Conservation (phyloP, 169 alveolate genomes). For the Babesia bigemina region DNA sequence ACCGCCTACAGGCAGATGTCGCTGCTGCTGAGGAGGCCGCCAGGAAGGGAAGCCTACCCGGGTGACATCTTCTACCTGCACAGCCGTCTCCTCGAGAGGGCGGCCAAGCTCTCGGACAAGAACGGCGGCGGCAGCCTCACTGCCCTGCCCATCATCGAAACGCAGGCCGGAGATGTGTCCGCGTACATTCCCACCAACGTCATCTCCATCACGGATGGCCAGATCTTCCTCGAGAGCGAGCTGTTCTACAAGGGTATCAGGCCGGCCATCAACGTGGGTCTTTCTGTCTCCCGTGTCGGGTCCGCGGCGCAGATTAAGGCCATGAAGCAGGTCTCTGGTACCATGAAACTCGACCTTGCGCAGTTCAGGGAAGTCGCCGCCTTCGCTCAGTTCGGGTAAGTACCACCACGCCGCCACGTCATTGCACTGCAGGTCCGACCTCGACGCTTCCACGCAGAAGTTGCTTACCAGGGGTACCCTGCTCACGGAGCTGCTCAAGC, state of each 20-base stretch:
- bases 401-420: background rate
- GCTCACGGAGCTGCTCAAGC: constrained; percentile 91
- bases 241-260: constrained; percentile 96
- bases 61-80: constrained; percentile 98
- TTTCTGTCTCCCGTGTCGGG: constrained; percentile 96
- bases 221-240: constrained; percentile 95
- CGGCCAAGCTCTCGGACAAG: constrained; percentile 93
- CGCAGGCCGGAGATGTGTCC: constrained; percentile 97
- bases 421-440: constrained; percentile 75
- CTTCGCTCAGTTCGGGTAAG: constrained; percentile 93
- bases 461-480: constrained; percentile 92
- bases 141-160: constrained; percentile 97
- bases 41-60: constrained; percentile 97
- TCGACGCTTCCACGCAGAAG: constrained; percentile 94
- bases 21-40: constrained; percentile 92
- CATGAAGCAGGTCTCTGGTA: constrained; percentile 89
- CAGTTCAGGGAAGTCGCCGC: constrained; percentile 97
- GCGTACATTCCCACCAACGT: constrained; percentile 98
- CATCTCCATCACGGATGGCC: constrained; percentile 97
- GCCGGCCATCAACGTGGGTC: constrained; percentile 98
- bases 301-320: constrained; percentile 94
- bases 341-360: constrained; percentile 94
- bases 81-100: constrained; percentile 94
- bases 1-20: constrained; percentile 97
- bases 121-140: constrained; percentile 96